Evolutionary conservation across 352 stramenopile genomes (phyloP), one percentile per base, ranked within the genome.

Genomic region (Pythium rhizo-oryzae): DNA sequence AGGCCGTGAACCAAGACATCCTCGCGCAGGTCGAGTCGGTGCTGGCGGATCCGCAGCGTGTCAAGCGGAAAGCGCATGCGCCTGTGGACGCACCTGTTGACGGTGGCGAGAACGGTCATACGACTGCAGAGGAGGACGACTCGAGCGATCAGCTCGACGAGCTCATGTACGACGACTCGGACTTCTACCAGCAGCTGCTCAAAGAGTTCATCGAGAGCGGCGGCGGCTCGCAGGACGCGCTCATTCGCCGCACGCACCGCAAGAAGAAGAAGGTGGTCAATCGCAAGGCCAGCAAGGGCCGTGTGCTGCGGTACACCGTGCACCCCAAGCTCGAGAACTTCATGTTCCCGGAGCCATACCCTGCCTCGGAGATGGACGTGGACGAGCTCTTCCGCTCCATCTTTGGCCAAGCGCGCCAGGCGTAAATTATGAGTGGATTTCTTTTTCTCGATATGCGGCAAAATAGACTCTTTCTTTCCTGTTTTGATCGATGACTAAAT

Each of bases 181-280:
- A 94, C 55, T 94, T 94, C 65, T 94, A 94, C 75, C 87, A 96
- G 75, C 89, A 96, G 71, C 72, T 96, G 49, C 72, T 96, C 23
- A 96, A 96, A 67, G 89, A 96, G 70, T 96, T 92, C 67, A 93
- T 96, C 30, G 89, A 96, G 47, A 91, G 77, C 63, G 83, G 84
- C 30, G 80, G 79, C 51, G 82, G 84, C 44, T 72, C 67, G 8
- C 78, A 86, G 47, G 85, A 87, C 11, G 73, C 69, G 39, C 76
- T 91, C 23, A 63, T 85, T 49, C 75, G 70, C 28, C 85, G 85
- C 30, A 84, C 81, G 30, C 79, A 92, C 54, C 80, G 81, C 65
- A 96, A 96, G 80, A 95, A 94, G 72, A 90, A 86, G 62, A 93
- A 94, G 81, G 59, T 75, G 15, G 85, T 96, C n/a, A 94, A 96